These are phyloP conservation scores for Huntiella bhutanensis DNA, from an alignment of 2,329 filamentous ascomycete species.

Conservation along the genomic window DNA sequence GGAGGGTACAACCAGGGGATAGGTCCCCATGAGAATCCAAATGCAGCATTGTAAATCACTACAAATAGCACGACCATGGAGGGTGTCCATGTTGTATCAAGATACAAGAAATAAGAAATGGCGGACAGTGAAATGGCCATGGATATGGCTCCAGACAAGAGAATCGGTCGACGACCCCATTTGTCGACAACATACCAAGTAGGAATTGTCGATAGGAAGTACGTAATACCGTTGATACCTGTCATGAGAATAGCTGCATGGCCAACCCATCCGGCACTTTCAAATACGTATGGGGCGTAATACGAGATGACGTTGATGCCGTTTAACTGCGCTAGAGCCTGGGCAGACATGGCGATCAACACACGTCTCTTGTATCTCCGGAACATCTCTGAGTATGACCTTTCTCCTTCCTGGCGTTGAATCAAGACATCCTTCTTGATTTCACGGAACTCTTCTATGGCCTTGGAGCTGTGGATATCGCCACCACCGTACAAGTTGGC, in stretches of 20 bases:
- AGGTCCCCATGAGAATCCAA: conserved; percentile 87
- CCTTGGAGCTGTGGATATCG: conserved; percentile 83
- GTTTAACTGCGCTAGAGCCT: conserved; percentile 87
- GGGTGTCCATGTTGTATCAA: conserved; percentile 62
- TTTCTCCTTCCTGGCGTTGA: conserved; percentile 84
- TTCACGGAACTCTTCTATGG: conserved; percentile 87
- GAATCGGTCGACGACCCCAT: conserved; percentile 74
- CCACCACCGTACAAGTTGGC: conserved; percentile 92
- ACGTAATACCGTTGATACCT: conserved; percentile 80
- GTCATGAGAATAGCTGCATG: conserved; percentile 91
- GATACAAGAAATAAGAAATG: conserved; percentile 90
- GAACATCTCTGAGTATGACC: conserved; percentile 89
- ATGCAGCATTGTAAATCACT: conserved; percentile 96
- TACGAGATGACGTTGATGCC: conserved; percentile 99
- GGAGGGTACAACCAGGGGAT: conserved; percentile 97
- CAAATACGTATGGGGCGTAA: conserved; percentile 91
- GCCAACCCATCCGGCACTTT: conserved; percentile 88
- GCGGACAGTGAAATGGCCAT: conserved; percentile 77
- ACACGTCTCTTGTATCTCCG: conserved; percentile 76
- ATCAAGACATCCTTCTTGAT: conserved; percentile 97
- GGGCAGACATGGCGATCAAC: conserved; percentile 96
- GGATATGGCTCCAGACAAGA: conserved; percentile 71
- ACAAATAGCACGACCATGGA: conserved; percentile 81
- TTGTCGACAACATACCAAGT: conserved; percentile 94
- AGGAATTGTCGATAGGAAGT: conserved; percentile 78